Percentiles rank a stretch among this genome's conserved stretches.
phyloP scores from a whole-genome alignment of 768 basidiomycete genomes.

The Russula foetens region DNA sequence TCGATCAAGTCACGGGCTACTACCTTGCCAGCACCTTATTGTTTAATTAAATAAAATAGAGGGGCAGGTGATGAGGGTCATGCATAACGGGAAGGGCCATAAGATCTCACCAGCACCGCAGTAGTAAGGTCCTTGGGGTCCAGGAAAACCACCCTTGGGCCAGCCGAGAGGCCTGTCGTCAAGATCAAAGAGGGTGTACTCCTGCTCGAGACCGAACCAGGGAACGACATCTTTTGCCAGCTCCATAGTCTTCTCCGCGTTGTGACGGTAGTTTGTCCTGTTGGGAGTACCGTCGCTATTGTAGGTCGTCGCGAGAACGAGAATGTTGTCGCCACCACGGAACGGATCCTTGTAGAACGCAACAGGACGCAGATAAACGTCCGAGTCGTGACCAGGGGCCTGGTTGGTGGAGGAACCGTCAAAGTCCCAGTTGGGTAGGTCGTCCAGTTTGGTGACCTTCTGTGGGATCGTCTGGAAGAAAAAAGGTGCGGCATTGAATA shows the following conservation, averaged over 20 bases:
- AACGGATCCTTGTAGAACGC: constrained; percentile 99
- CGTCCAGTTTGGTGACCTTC: constrained; percentile 78
- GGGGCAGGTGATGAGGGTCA: neutral
- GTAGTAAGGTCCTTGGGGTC: constrained; percentile 98
- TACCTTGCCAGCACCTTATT: constrained; percentile 89
- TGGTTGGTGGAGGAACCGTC: constrained; percentile 98
- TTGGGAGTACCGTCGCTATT: constrained; percentile 99
- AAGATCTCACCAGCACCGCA: constrained; percentile 84
- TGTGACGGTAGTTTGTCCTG: constrained; percentile 90
- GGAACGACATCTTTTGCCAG: constrained; percentile 70
- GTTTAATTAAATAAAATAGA: constrained; percentile 4
- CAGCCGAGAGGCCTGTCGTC: constrained; percentile 90
- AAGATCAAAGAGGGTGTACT: constrained; percentile 93
- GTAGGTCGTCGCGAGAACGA: constrained; percentile 95
- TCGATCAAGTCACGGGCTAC: constrained; percentile 98
- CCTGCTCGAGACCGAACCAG: constrained; percentile 99
- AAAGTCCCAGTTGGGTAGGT: constrained; percentile 98
- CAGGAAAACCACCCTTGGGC: constrained; percentile 99
- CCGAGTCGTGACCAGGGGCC: constrained; percentile 91
- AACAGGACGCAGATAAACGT: constrained; percentile 95
- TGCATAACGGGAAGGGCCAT: neutral
- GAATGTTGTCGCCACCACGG: constrained; percentile 96
- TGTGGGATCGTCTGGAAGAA: constrained; percentile 68
- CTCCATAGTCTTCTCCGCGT: constrained; percentile 94
- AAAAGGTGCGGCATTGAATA: constrained; percentile 1